A percentile compares a stretch with the other conserved stretches of the same genome.
Evolutionary conservation across 768 basidiomycete genomes (phyloP).

Genomic region (button mushroom (Agaricus bisporus)): DNA sequence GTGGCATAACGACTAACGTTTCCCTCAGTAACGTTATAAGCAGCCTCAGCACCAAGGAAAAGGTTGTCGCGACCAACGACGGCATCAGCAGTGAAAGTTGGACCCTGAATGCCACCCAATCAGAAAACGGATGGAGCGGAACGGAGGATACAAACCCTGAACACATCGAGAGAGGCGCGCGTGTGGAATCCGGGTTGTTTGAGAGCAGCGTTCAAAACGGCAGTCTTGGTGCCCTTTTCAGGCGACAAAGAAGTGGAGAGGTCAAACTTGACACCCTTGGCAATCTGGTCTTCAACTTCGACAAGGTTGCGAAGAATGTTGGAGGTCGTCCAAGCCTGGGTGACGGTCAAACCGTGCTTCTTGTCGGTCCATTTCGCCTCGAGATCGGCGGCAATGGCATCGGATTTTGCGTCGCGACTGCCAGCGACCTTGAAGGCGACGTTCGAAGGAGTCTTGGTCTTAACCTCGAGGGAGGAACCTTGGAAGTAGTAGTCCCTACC

Average conservation of each 20-base stretch:
- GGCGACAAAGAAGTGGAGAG: constrained; percentile 77
- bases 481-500: constrained; percentile 87
- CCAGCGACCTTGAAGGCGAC: constrained; percentile 95
- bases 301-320: constrained; percentile 89
- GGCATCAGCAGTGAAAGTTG: constrained; percentile 94
- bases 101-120: constrained; percentile 52
- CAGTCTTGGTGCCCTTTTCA: constrained; percentile 81
- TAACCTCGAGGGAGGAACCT: constrained; percentile 71
- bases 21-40: constrained; percentile 95
- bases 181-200: constrained; percentile 96
- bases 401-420: constrained; percentile 63
- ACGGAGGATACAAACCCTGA: constrained; percentile 61
- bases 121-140: constrained; percentile 6
- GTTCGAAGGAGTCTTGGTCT: constrained; percentile 83
- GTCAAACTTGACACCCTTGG: constrained; percentile 97
- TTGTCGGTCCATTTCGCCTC: constrained; percentile 93
- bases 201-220: constrained; percentile 79
- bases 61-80: constrained; percentile 96
- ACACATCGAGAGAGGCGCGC: constrained; percentile 83
- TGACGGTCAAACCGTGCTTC: constrained; percentile 90
- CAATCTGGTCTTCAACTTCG: constrained; percentile 96
- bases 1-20: constrained; percentile 88
- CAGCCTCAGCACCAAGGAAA: constrained; percentile 92
- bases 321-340: constrained; percentile 91
- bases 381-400: constrained; percentile 80